Conservation (phyloP, 352 stramenopile species). For the Globisporangium barbulae region DNA sequence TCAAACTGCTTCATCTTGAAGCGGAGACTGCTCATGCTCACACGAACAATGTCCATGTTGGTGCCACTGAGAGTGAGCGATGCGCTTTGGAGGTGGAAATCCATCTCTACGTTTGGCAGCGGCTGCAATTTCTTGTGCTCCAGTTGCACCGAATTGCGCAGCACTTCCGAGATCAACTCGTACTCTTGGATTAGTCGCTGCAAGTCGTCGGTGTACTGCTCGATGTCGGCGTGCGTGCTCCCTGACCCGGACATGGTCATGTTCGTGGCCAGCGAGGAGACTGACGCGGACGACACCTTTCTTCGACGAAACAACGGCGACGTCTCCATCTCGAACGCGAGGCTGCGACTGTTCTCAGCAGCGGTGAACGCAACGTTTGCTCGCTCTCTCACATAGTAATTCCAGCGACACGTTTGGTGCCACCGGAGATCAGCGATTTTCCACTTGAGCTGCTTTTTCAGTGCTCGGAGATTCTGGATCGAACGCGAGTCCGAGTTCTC, state of each 20-base stretch:
- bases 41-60: constrained; percentile 60
- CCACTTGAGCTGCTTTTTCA: constrained; percentile 61
- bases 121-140: constrained; percentile 37
- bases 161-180: constrained; percentile 38
- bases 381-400: constrained; percentile 45
- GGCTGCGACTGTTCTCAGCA: constrained; percentile 28
- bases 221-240: constrained; percentile 35
- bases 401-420: constrained; percentile 53
- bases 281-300: constrained; percentile 28
- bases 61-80: constrained; percentile 58
- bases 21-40: constrained; percentile 36
- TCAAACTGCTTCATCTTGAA: constrained; percentile 73
- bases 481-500: constrained; percentile 16
- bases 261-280: constrained; percentile 35
- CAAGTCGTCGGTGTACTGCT: constrained; percentile 46
- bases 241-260: constrained; percentile 35
- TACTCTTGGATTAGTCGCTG: constrained; percentile 42
- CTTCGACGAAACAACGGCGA: constrained; percentile 40
- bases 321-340: constrained; percentile 42
- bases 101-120: constrained; percentile 59
- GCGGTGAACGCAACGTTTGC: constrained; percentile 38
- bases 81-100: constrained; percentile 51
- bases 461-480: constrained; percentile 37
- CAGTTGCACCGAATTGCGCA: constrained; percentile 31
- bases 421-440: constrained; percentile 57